Evolutionary conservation across 768 basidiomycete genomes (phyloP), one percentile per base, ranked within the genome.

Genomic region (Suillus bovinus): DNA sequence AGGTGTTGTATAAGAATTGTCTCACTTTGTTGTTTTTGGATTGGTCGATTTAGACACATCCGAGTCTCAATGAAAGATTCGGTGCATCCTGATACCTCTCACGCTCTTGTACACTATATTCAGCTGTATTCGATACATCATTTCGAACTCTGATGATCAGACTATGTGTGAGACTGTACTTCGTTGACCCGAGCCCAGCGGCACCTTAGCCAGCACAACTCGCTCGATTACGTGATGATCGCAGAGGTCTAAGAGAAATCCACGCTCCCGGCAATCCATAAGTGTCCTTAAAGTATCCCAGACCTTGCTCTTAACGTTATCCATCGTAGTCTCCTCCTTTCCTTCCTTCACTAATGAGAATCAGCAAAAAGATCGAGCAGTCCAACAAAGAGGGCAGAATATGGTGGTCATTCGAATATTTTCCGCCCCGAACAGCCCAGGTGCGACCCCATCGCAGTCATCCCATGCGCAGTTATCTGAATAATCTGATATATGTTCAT

Each of bases 391-490:
- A 96, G 69, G 88, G 90, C 66, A 87, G 93, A 70, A 79, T 93
- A 63, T 97, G 95, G 91, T 99, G 96, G 96, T 95, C 93, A 41
- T 99, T 99, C 74, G 96, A 99, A 74, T 99, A 95, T 79, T 99
- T 99, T 71, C 96, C 97, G 61, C 96, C 93, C 24, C 82, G 95
- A 66, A 97, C 95, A 38, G 94, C 94, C 56, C 95, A 96, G 86
- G 93, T 94, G 64, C 62, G 76, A 70, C 42, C 60, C 61, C 41
- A 34, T 22, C 55, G 62, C 16, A 5, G 36, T 56, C 52, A 41
- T 20, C 52, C 49, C 34, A 39, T n/a, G n/a, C 10, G 39, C 38
- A 27, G 38, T 57, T 33, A 38, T 34, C 60, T 63, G 44, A 27
- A 38, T 57, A 29, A 38, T 34, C 60, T 63, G 44, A 10, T 2